phyloP scores from a whole-genome alignment of 257 asterid species.

The Solanum tarijense region DNA sequence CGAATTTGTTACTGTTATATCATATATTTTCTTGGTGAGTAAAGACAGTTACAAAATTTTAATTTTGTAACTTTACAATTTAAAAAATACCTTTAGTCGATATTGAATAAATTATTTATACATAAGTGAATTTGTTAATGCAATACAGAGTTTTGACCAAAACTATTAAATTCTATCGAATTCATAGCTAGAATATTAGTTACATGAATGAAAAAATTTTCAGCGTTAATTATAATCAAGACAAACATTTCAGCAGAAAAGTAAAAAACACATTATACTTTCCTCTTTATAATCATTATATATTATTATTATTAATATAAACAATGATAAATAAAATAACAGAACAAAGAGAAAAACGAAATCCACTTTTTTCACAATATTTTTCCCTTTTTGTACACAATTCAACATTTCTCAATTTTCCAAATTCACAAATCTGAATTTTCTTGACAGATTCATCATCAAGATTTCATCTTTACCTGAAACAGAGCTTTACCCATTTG shows the following conservation, averaged over 20 bases:
- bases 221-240: too few relatives aligned
- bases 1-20: neutral
- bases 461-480: neutral
- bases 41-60: neutral
- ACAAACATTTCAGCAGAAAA: neutral
- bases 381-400: neutral
- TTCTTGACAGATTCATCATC: neutral
- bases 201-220: neutral
- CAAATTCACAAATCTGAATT: neutral
- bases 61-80: neutral
- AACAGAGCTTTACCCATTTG: neutral
- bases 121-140: neutral
- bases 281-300: neutral
- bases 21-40: neutral
- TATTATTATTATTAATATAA: neutral
- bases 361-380: neutral
- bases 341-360: neutral
- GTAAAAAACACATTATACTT: neutral
- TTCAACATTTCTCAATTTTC: neutral
- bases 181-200: neutral
- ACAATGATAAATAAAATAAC: neutral
- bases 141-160: fast-evolving
- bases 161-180: neutral
- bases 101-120: neutral
- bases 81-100: neutral